phyloP scores from a whole-genome alignment of 148 eudicot genomes.

The Amaranthus hypochondriacus region DNA sequence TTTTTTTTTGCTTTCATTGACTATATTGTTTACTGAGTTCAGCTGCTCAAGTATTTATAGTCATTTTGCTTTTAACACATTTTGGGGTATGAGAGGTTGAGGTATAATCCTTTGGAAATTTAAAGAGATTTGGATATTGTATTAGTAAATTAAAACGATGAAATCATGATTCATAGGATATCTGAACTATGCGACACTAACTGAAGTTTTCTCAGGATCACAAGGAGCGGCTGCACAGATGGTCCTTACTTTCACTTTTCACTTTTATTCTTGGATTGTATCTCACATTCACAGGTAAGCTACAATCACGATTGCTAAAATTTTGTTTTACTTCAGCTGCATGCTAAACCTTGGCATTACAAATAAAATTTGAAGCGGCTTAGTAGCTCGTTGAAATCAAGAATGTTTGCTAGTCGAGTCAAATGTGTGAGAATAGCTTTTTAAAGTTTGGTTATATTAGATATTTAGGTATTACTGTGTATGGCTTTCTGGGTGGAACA shows the following conservation, averaged over 20 bases:
- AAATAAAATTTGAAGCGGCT: background rate
- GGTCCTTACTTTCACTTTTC: slow-evolving; percentile 51
- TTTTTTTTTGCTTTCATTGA: no score
- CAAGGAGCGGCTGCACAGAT: slow-evolving; percentile 51
- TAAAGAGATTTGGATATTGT: background rate
- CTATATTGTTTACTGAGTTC: no score
- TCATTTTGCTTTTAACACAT: no score
- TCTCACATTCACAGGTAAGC: slow-evolving; percentile 52
- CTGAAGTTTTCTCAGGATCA: slow-evolving; percentile 49
- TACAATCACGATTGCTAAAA: background rate
- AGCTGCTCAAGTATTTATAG: no score
- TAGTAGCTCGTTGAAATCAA: no score
- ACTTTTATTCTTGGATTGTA: slow-evolving; percentile 41
- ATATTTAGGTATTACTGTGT: background rate
- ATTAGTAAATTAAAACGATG: background rate
- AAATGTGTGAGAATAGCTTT: background rate
- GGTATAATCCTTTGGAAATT: background rate
- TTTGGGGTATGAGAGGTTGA: background rate
- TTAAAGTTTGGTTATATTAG: background rate
- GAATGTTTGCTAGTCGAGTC: background rate
- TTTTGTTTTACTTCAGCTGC: background rate
- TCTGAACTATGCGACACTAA: background rate
- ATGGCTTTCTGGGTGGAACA: background rate
- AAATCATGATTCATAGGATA: background rate
- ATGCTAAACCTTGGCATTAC: no score